Conservation (phyloP, 225 moss, liverwort and hornwort genomes). For the Physcomitrium patens region DNA sequence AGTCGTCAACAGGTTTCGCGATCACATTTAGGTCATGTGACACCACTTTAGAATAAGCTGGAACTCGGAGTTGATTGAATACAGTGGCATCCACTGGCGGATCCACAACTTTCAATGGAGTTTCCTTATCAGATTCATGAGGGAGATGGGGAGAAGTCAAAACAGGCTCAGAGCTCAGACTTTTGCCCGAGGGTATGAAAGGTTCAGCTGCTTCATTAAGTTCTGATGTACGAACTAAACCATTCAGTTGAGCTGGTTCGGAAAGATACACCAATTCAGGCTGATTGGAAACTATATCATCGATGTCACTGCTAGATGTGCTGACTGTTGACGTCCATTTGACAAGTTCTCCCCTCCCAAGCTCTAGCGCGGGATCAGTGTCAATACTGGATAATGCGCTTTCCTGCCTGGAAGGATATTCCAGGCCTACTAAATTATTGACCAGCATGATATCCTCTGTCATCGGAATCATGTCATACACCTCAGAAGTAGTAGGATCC, state of each 20-base stretch:
- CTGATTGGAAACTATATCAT: conserved; percentile 33
- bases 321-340: conserved; percentile 36
- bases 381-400: conserved; percentile 31
- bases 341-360: conserved; percentile 23
- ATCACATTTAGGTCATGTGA: conserved; percentile 1
- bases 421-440: conserved; percentile 32
- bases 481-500: conserved; percentile 23
- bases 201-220: conserved; percentile 31
- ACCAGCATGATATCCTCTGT: conserved; percentile 30
- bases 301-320: conserved; percentile 33
- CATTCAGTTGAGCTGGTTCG: conserved; percentile 32
- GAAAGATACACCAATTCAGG: conserved; percentile 20
- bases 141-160: neutral
- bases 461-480: conserved; percentile 33
- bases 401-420: conserved; percentile 54
- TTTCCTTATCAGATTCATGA: conserved; percentile 8
- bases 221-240: conserved; percentile 17
- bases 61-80: conserved; percentile 6
- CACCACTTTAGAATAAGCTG: conserved; percentile 3
- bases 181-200: conserved; percentile 1
- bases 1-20: conserved; percentile 13
- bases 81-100: conserved; percentile 13
- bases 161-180: neutral
- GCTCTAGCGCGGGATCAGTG: conserved; percentile 29
- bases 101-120: conserved; percentile 14